Conservation (phyloP, 1,284 basidiomycete species). For the Pyrrhoderma lamaoense region DNA sequence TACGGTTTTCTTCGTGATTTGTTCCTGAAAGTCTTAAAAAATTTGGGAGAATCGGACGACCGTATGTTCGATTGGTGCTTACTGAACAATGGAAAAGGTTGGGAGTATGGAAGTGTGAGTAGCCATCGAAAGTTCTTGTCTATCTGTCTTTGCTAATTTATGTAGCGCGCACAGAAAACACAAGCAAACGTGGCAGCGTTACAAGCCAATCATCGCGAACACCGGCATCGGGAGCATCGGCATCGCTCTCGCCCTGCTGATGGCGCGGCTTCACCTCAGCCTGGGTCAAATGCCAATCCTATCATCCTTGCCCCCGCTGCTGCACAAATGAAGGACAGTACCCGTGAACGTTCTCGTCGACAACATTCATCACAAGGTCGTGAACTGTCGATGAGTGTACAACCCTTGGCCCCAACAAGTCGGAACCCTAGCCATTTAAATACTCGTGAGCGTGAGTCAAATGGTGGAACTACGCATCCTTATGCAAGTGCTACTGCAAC, state of each 20-base stretch:
- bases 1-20: slow-evolving; percentile 96
- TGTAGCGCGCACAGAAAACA: slow-evolving; percentile 28
- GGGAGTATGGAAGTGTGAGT: slow-evolving; percentile 74
- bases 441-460: slow-evolving; percentile 2
- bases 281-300: slow-evolving; percentile 32
- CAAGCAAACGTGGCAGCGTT: slow-evolving; percentile 37
- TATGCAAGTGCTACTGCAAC: slow-evolving; percentile 18
- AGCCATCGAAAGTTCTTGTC: background rate
- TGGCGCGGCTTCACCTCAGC: slow-evolving; percentile 34
- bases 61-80: slow-evolving; percentile 97
- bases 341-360: slow-evolving; percentile 33
- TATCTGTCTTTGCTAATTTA: background rate
- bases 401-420: slow-evolving; percentile 53
- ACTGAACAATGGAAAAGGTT: slow-evolving; percentile 82
- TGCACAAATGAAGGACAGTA: slow-evolving; percentile 53
- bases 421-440: slow-evolving; percentile 53
- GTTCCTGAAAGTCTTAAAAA: slow-evolving; percentile 89
- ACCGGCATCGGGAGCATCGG: slow-evolving; percentile 49
- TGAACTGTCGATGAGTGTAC: slow-evolving; percentile 48
- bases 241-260: slow-evolving; percentile 51
- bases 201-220: slow-evolving; percentile 49
- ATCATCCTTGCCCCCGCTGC: slow-evolving; percentile 57
- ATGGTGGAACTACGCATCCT: slow-evolving; percentile 13
- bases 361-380: slow-evolving; percentile 27
- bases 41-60: slow-evolving; percentile 84